Evolutionary conservation across 495 filamentous ascomycete genomes (phyloP), one percentile per base, ranked within the genome.

Genomic region (Tuber magnatum): DNA sequence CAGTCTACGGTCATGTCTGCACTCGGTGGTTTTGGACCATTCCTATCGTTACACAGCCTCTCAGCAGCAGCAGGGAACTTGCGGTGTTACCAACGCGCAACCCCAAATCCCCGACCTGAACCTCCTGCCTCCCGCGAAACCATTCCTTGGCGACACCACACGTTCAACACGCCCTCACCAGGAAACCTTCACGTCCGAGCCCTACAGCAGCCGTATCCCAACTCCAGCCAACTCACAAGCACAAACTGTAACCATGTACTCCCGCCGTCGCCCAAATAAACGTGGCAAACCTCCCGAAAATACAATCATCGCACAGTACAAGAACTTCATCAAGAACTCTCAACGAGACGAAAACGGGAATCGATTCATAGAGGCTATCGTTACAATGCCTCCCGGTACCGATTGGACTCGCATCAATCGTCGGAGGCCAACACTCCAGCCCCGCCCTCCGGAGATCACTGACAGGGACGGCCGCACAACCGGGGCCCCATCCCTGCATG

Each of bases 301-400:
- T 71, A 38, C 70, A 7, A 68, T 79, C 61, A 73, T 79, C 28
- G 43, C 73, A 16, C 28, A 68, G 72, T 75, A 79, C 70, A 79
- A 51, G 24, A 71, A 51, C 32, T 75, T 75, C 69, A 70, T 79
- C n/a, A 51, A 72, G 32, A 75, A 75, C 24, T 79, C 76, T 10
- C 78, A 61, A 68, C 42, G 78, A n/a, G 77, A 79, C 39, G 77
- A 79, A 43, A 79, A 79, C 28, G 77, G 77, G 40, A 79, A 79
- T 22, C 76, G 40, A 18, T 79, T 79, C 40, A 68, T 73, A 0
- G 77, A 79, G 70, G 71, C 70, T 28, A 44, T 79, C 61, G 69
- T 75, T 28, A 48, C 41, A 68, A 43, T 44, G 41, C 38, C 69
- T 3, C 72, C 71, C 20, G 44, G 73, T 46, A 76, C 44, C 24